Percentiles rank a stretch among this genome's conserved stretches.
Conservation (phyloP, 129 eudicot species). For the Heracleum sosnowskyi region DNA sequence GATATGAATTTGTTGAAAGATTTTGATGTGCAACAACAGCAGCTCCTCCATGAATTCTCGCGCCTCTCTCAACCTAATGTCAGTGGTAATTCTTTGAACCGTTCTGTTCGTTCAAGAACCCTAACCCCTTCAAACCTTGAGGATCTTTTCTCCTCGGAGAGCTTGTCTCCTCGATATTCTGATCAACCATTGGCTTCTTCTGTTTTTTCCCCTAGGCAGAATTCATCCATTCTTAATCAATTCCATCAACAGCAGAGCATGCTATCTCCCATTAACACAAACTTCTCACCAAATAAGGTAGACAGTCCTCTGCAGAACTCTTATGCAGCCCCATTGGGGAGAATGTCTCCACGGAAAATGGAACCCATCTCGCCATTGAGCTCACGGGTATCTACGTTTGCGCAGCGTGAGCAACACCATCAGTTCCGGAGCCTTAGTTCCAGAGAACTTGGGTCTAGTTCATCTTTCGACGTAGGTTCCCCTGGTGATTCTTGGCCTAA, state of each 20-base stretch:
- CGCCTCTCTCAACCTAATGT: slow-evolving; percentile 22
- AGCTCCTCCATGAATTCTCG: slow-evolving; percentile 46
- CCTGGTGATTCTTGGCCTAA: slow-evolving; percentile 41
- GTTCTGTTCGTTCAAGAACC: slow-evolving; percentile 32
- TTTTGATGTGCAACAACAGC: slow-evolving; percentile 32
- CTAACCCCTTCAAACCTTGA: slow-evolving; percentile 68
- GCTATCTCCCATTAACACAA: slow-evolving; percentile 60
- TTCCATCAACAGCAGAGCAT: slow-evolving; percentile 75
- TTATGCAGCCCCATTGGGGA: slow-evolving; percentile 42
- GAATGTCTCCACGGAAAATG: slow-evolving; percentile 68
- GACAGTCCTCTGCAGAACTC: slow-evolving; percentile 40
- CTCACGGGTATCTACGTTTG: slow-evolving; percentile 53
- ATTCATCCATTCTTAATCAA: slow-evolving; percentile 46
- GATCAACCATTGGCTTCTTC: slow-evolving; percentile 37
- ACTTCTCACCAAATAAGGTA: slow-evolving; percentile 47
- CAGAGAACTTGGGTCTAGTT: slow-evolving; percentile 63
- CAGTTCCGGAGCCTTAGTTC: slow-evolving; percentile 78
- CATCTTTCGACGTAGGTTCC: slow-evolving; percentile 25
- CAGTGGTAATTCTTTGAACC: slow-evolving; percentile 27
- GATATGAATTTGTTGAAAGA: slow-evolving; percentile 35
- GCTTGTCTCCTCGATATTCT: slow-evolving; percentile 52
- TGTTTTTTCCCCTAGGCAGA: slow-evolving; percentile 64
- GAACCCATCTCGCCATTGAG: slow-evolving; percentile 81
- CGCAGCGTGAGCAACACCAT: slow-evolving; percentile 48
- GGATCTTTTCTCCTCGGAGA: slow-evolving; percentile 54